A percentile compares a stretch with the other conserved stretches of the same genome.
These are phyloP conservation scores for Rhytidiadelphus loreus DNA, from an alignment of 225 moss, liverwort and hornwort genomes.

Conservation along the genomic window DNA sequence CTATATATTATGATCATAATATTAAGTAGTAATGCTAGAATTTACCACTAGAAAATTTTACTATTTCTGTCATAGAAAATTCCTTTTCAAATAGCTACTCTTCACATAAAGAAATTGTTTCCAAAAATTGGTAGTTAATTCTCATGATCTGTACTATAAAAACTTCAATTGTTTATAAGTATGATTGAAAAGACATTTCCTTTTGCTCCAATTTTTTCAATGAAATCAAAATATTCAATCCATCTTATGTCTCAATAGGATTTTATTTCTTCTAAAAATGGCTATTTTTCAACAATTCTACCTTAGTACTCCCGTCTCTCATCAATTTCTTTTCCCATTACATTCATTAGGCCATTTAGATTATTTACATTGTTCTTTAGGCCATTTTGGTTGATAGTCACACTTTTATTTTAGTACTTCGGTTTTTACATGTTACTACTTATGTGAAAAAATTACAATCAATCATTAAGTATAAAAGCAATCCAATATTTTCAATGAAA, in stretches of 20 bases:
- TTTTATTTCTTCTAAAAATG: neutral
- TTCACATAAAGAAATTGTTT: neutral
- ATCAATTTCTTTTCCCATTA: neutral
- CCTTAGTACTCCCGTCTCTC: neutral
- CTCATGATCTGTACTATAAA: neutral
- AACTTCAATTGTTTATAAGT: neutral
- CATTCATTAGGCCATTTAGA: no score
- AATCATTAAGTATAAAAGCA: no score
- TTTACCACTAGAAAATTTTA: neutral
- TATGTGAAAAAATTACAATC: no score
- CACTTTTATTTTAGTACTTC: no score
- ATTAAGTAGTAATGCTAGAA: neutral
- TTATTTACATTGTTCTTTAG: no score
- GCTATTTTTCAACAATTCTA: neutral
- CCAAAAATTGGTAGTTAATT: neutral
- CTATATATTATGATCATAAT: neutral
- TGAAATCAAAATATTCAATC: no score
- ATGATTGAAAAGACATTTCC: neutral
- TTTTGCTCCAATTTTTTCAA: neutral
- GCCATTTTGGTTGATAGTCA: no score
- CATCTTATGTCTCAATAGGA: no score
- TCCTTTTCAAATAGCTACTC: neutral
- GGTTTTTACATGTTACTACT: no score
- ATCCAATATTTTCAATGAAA: neutral
- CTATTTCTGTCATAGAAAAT: neutral